Conservation (phyloP, 2,329 filamentous ascomycete genomes). For the Cladosporium cucumerinum region DNA sequence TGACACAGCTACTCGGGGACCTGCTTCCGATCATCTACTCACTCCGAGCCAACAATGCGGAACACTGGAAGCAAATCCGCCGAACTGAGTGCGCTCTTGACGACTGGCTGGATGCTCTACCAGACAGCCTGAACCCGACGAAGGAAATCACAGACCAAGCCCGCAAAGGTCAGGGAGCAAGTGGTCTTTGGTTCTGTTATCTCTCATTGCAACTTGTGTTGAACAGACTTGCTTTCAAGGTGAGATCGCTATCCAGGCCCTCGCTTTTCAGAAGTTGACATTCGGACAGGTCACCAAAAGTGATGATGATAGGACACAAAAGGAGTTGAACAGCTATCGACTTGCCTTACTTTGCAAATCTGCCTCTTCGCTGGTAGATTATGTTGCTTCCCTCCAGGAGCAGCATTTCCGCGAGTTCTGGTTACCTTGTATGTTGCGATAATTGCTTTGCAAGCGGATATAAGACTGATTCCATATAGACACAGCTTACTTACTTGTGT, state of each 20-base stretch:
- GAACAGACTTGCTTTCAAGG: slow-evolving; percentile 32
- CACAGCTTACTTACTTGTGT: slow-evolving; percentile 53
- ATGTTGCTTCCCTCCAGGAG: slow-evolving; percentile 46
- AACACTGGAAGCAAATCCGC: slow-evolving; percentile 32
- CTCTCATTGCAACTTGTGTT: slow-evolving; percentile 37
- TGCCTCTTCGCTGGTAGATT: slow-evolving; percentile 50
- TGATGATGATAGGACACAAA: slow-evolving; percentile 19
- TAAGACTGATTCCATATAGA: slow-evolving; percentile 27
- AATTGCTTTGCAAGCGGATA: neutral
- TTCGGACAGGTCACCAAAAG: neutral
- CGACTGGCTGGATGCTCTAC: slow-evolving; percentile 34
- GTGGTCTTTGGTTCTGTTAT: slow-evolving; percentile 42
- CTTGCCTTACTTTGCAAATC: slow-evolving; percentile 48
- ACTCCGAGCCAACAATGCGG: slow-evolving; percentile 31
- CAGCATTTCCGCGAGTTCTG: slow-evolving; percentile 53
- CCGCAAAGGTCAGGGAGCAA: slow-evolving; percentile 26
- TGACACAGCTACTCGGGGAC: slow-evolving; percentile 44
- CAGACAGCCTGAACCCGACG: slow-evolving; percentile 31
- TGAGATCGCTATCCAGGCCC: neutral
- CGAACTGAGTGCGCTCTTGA: slow-evolving; percentile 35
- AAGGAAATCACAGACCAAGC: slow-evolving; percentile 7
- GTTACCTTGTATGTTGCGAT: slow-evolving; percentile 34
- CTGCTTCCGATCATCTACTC: slow-evolving; percentile 40
- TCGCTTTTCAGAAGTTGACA: neutral
- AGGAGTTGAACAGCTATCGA: slow-evolving; percentile 25